A percentile compares a stretch with the other conserved stretches of the same genome.
Conservation (phyloP, 495 filamentous ascomycete genomes). For the Ramalina peruviana region DNA sequence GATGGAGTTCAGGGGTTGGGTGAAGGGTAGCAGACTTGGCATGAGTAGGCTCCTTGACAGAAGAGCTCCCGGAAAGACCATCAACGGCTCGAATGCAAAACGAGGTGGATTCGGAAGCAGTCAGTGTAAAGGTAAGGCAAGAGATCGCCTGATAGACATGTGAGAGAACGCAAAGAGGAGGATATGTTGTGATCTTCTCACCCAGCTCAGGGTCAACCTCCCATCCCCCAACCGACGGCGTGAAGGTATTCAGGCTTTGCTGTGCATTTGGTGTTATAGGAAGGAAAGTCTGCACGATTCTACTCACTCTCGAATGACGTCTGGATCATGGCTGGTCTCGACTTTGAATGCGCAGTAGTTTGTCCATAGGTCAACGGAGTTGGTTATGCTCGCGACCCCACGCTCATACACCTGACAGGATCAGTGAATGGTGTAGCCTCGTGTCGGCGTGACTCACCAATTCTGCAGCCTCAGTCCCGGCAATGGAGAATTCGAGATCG, state of each 20-base stretch:
- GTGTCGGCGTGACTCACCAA: constrained; percentile 48
- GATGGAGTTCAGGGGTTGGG: constrained; percentile 20
- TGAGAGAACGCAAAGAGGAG: constrained; percentile 42
- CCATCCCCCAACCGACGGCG: constrained; percentile 23
- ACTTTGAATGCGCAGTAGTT: constrained; percentile 97
- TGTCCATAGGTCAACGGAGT: constrained; percentile 90
- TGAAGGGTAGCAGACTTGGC: constrained; percentile 42
- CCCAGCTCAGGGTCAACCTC: constrained; percentile 33
- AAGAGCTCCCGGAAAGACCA: constrained; percentile 22
- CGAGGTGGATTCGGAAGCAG: constrained; percentile 10
- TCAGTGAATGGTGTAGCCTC: not conserved
- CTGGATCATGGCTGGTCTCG: constrained; percentile 85
- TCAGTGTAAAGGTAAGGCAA: constrained; percentile 24
- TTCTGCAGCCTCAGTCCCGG: constrained; percentile 92
- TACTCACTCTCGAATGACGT: constrained; percentile 99
- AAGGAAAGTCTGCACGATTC: constrained; percentile 51
- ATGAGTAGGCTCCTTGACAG: constrained; percentile 29
- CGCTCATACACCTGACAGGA: constrained; percentile 78
- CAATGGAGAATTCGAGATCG: constrained; percentile 91
- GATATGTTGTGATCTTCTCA: constrained; percentile 36
- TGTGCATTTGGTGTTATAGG: constrained; percentile 37
- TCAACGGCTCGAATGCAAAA: constrained; percentile 16
- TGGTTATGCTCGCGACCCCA: constrained; percentile 82
- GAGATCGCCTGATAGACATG: constrained; percentile 39
- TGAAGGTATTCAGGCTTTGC: constrained; percentile 22